phyloP scores from a whole-genome alignment of 108 stramenopile genomes.

The Skeletonema tropicum region DNA sequence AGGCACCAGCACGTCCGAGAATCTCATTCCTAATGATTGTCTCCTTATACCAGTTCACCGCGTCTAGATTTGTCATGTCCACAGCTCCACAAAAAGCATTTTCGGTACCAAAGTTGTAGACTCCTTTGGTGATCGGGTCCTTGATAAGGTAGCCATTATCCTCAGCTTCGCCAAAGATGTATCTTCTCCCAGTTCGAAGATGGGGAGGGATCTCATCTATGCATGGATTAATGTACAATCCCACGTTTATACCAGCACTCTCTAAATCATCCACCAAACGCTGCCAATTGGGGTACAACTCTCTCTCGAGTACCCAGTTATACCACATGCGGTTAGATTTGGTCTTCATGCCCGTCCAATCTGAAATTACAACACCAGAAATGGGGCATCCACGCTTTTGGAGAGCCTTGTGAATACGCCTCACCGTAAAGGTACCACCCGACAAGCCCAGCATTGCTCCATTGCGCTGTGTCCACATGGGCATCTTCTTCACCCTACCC shows the following conservation, averaged over 20 bases:
- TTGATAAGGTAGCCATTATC: conserved; percentile 37
- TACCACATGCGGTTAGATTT: conserved; percentile 41
- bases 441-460: conserved; percentile 53
- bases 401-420: conserved; percentile 14
- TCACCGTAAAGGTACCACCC: conserved; percentile 50
- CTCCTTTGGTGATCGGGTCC: conserved; percentile 8
- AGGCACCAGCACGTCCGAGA: conserved; percentile 38
- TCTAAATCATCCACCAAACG: conserved; percentile 34
- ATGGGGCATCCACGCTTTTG: conserved; percentile 14
- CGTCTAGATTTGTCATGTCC: conserved; percentile 45
- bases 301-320: conserved; percentile 55
- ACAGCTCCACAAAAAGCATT: conserved; percentile 24
- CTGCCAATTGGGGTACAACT: conserved; percentile 48
- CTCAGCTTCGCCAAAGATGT: conserved; percentile 45
- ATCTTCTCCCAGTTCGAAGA: conserved; percentile 44
- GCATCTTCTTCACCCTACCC: conserved; percentile 41
- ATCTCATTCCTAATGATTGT: conserved; percentile 31
- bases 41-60: conserved; percentile 44
- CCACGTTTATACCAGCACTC: conserved; percentile 32
- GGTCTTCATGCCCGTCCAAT: conserved; percentile 54
- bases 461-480: conserved; percentile 53
- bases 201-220: conserved; percentile 53
- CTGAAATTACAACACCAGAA: conserved; percentile 53
- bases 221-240: conserved; percentile 54
- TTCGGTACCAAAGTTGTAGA: background rate